Evolutionary conservation across 495 filamentous ascomycete species (phyloP).

Genomic region (Neurospora terricola): DNA sequence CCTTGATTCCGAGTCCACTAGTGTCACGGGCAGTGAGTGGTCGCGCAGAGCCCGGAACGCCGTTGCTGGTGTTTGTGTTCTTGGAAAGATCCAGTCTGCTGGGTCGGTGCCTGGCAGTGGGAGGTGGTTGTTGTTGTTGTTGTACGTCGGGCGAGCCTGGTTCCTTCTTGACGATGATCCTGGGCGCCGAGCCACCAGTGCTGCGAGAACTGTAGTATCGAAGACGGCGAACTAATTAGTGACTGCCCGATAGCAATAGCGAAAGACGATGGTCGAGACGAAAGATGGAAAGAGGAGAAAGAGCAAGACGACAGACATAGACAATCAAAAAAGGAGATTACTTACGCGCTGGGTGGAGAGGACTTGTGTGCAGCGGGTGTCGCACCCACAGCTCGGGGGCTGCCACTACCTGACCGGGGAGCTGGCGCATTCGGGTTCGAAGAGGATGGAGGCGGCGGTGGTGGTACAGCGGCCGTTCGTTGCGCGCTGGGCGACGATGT

Average conservation of each 20-base stretch:
- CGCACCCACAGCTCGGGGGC: conserved; percentile 34
- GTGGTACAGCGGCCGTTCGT: conserved; percentile 28
- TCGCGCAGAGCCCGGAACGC: conserved; percentile 52
- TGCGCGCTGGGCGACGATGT: conserved; percentile 34
- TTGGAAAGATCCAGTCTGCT: conserved; percentile 83
- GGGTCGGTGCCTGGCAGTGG: conserved; percentile 68
- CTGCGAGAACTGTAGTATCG: conserved; percentile 36
- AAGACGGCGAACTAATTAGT: conserved; percentile 8
- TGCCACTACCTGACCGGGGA: conserved; percentile 39
- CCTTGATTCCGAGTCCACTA: conserved; percentile 66
- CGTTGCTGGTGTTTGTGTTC: conserved; percentile 47
- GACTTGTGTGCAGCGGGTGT: conserved; percentile 32
- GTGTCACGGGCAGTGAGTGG: conserved; percentile 68
- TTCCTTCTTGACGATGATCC: conserved; percentile 95
- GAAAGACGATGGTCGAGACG: conserved; percentile 9
- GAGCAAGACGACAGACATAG: neutral
- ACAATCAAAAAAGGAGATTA: conserved; percentile 17
- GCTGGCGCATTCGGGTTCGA: conserved; percentile 29
- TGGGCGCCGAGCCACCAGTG: conserved; percentile 44
- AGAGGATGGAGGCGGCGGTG: conserved; percentile 25
- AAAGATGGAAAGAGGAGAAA: neutral
- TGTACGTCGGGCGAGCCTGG: conserved; percentile 67
- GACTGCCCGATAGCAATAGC: conserved; percentile 5
- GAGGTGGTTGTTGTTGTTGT: conserved; percentile 2
- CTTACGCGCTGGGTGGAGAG: conserved; percentile 44